These are phyloP conservation scores for Tetrastigma voinierianum DNA, from an alignment of 164 flowering plant genomes.

Conservation along the genomic window DNA sequence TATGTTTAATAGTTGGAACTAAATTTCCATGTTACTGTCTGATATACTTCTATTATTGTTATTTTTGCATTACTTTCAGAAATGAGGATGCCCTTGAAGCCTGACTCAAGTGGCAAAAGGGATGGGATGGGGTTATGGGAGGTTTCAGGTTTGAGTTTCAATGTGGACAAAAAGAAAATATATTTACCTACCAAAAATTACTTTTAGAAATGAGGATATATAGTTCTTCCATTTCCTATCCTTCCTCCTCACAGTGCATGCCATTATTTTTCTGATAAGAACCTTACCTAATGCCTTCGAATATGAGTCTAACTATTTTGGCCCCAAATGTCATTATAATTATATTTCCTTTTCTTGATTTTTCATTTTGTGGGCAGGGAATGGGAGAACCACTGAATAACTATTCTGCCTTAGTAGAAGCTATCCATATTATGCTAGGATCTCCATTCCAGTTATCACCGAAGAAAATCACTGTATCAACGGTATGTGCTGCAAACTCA, in stretches of 20 bases:
- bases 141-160: too few species aligned
- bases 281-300: not conserved
- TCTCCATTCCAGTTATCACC: conserved; percentile 82
- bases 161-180: too few species aligned
- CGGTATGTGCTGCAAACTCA: conserved; percentile 47
- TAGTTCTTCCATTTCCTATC: too few species aligned
- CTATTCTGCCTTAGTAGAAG: conserved; percentile 76
- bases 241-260: not conserved
- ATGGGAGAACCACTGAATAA: conserved; percentile 99
- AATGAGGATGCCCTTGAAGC: too few species aligned
- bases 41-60: too few species aligned
- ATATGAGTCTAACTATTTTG: not conserved
- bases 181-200: too few species aligned
- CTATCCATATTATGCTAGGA: conserved; percentile 67
- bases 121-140: too few species aligned
- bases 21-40: too few species aligned
- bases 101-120: too few species aligned
- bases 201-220: too few species aligned
- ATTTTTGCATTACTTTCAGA: too few species aligned
- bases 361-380: conserved; percentile 56
- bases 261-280: not conserved
- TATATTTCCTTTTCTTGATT: not conserved
- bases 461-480: conserved; percentile 86
- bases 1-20: too few species aligned
- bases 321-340: not conserved